phyloP scores from a whole-genome alignment of 2,329 filamentous ascomycete species.

The Blastomyces gilchristii region DNA sequence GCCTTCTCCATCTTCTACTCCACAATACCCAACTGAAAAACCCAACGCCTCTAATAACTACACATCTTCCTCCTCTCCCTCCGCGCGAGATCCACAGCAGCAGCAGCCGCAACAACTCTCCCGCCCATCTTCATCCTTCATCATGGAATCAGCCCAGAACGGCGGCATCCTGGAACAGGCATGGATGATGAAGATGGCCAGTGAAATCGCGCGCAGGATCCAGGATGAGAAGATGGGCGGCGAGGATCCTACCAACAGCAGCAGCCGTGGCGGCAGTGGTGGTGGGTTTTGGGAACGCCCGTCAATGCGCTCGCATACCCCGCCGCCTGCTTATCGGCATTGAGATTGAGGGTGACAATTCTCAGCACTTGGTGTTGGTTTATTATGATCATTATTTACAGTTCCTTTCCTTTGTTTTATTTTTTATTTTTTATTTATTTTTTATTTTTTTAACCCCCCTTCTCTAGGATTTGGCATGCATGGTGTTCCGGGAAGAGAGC shows the following conservation, averaged over 20 bases:
- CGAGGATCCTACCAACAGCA: conserved; percentile 21
- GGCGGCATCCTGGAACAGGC: conserved; percentile 37
- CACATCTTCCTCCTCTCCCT: not conserved
- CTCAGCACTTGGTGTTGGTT: not conserved
- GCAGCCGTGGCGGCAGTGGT: conserved; percentile 22
- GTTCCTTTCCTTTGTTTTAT: no score
- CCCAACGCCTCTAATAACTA: not conserved
- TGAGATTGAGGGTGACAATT: conserved; percentile 15
- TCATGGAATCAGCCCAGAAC: conserved; percentile 15
- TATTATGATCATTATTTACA: no score
- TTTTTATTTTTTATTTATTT: no score
- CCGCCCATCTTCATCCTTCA: conserved; percentile 3
- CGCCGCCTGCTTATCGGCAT: conserved; percentile 38
- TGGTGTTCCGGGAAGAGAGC: not conserved
- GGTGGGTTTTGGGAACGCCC: conserved; percentile 28
- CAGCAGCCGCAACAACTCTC: not conserved
- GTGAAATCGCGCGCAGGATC: conserved; percentile 74
- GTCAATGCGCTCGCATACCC: conserved; percentile 28
- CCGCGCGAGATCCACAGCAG: not conserved
- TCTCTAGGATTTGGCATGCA: no score
- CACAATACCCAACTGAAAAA: not conserved
- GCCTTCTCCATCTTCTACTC: not conserved
- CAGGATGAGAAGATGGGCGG: conserved; percentile 64
- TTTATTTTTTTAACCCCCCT: not conserved
- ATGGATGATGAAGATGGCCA: conserved; percentile 61